Evolutionary conservation across 139 green algal species (phyloP), one percentile per base, ranked within the genome.

Genomic region (Dunaliella sp.): DNA sequence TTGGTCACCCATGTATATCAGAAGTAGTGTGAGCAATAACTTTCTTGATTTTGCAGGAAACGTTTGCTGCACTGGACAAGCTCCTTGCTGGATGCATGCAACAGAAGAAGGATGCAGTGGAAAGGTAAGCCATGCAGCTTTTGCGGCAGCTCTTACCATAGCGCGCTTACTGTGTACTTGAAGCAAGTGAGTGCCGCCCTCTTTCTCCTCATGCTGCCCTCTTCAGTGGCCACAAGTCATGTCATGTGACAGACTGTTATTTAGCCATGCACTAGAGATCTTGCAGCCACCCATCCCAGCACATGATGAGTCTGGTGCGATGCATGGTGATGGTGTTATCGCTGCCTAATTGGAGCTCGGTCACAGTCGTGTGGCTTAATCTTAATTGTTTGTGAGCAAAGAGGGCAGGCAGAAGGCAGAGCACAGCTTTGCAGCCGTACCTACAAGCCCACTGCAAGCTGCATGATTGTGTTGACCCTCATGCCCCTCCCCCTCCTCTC

Each of bases 21-120:
- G n/a, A n/a, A n/a, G n/a, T n/a, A n/a, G n/a, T n/a, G n/a, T n/a
- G n/a, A n/a, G n/a, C n/a, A n/a, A n/a, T n/a, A n/a, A n/a, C n/a
- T n/a, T n/a, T n/a, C n/a, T n/a, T n/a, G n/a, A n/a, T n/a, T n/a
- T n/a, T 30, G 65, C 85, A 89, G 86, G 75, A 88, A 73, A 65
- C 72, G 0, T 83, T 73, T 35, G 83, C 58, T 28, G 31, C 77
- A 33, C 59, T 89, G 48, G 84, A 86, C 78, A 34, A 84, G 1
- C 81, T 88, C 30, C 83, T 89, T 36, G 74, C 84, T 78, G 85
- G 88, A 0, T 85, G 84, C 1, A 37, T 85, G 34, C 83, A 84
- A 48, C 86, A 86, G 59, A 91, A 91, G 81, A 89, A 89, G 86
- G 88, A 91, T 36, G 76, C 58, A 1, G 82, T 88, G 59, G 88